These are phyloP conservation scores for Aspergillus luchuensis DNA, from an alignment of 2,329 filamentous ascomycete genomes.

Conservation along the genomic window DNA sequence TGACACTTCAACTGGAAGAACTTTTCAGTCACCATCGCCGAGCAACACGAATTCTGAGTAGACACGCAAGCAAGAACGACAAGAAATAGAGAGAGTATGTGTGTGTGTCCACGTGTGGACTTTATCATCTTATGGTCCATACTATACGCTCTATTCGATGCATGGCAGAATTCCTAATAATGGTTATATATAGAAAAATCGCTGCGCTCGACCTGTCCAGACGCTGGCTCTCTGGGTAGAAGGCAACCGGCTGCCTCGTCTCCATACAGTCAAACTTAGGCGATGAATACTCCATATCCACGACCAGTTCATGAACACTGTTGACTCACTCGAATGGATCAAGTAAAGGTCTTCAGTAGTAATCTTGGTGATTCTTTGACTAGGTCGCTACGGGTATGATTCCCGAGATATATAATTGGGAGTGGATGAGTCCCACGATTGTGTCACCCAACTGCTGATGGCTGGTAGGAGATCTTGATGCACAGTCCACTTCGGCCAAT, in stretches of 20 bases:
- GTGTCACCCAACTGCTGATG: background rate
- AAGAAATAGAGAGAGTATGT: background rate
- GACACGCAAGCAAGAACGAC: background rate
- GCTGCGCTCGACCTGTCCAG: background rate
- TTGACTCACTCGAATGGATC: background rate
- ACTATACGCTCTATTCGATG: background rate
- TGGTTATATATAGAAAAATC: background rate
- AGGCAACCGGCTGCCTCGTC: constrained; percentile 1
- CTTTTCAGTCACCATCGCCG: background rate
- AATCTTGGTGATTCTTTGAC: background rate
- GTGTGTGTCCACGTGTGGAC: background rate
- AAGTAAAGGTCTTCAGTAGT: background rate
- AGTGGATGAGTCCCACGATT: background rate
- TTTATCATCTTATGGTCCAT: background rate
- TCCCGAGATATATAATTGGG: background rate
- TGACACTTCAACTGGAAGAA: background rate
- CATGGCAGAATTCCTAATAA: constrained; percentile 2
- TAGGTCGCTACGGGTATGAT: background rate
- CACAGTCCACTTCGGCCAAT: background rate
- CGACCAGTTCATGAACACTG: background rate
- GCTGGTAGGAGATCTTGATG: background rate
- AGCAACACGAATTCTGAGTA: background rate
- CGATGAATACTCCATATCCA: no score
- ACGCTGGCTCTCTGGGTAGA: background rate
- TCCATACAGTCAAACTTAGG: background rate